Percentiles rank a stretch among this genome's conserved stretches.
Evolutionary conservation across 352 stramenopile genomes (phyloP).

Genomic region (Phytophthora pluvialis): DNA sequence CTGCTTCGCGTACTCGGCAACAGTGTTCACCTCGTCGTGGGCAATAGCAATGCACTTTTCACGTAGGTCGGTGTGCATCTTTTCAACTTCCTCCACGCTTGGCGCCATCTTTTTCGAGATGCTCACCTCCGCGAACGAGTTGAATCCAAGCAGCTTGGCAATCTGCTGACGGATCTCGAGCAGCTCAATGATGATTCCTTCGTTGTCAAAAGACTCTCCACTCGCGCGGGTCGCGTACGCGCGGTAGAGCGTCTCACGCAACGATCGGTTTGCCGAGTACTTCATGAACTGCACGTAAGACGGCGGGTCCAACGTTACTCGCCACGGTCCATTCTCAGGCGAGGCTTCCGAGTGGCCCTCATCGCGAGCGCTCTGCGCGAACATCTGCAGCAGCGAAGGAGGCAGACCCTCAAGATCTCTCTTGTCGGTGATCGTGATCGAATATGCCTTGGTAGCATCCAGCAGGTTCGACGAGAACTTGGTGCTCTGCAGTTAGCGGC

Average conservation of each 20-base stretch:
- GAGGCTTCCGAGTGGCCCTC: constrained; percentile 73
- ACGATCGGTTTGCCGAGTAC: constrained; percentile 88
- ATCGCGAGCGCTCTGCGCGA: constrained; percentile 86
- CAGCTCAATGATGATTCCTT: constrained; percentile 94
- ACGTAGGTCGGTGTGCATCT: constrained; percentile 94
- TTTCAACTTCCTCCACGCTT: constrained; percentile 89
- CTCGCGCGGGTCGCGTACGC: constrained; percentile 94
- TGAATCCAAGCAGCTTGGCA: constrained; percentile 93
- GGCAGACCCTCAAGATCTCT: constrained; percentile 92
- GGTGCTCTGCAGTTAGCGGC: constrained; percentile 67
- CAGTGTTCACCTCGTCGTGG: constrained; percentile 90
- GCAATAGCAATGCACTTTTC: constrained; percentile 93
- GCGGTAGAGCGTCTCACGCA: constrained; percentile 95
- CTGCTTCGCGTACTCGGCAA: constrained; percentile 87
- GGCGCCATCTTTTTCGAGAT: constrained; percentile 97
- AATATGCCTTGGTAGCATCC: constrained; percentile 96
- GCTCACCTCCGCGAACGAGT: constrained; percentile 93
- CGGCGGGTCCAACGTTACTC: constrained; percentile 95
- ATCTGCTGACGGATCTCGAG: constrained; percentile 93
- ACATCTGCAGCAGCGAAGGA: constrained; percentile 91
- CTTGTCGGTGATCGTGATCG: constrained; percentile 88
- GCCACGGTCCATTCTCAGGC: constrained; percentile 91
- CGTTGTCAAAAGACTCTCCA: constrained; percentile 91
- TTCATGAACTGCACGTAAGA: constrained; percentile 97
- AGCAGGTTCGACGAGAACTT: constrained; percentile 98